Percentiles rank a stretch among this genome's conserved stretches.
phyloP scores from a whole-genome alignment of 2,329 filamentous ascomycete genomes.

The Endoconidiophora polonica region DNA sequence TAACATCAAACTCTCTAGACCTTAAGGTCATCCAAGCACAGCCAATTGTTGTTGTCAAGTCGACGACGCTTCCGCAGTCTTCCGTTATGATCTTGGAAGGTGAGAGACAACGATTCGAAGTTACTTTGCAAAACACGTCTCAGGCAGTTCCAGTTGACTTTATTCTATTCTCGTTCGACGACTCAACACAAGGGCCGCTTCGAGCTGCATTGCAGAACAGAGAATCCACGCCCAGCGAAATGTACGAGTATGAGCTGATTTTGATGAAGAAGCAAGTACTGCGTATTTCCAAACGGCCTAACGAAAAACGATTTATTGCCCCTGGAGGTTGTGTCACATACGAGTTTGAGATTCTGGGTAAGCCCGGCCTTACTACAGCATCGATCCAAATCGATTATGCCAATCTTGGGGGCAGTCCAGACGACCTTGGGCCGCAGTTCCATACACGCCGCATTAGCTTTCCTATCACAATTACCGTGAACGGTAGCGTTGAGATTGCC shows the following conservation, averaged over 20 bases:
- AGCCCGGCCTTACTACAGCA: conserved; percentile 65
- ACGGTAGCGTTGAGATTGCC: conserved; percentile 70
- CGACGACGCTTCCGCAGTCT: conserved; percentile 63
- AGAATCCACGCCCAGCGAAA: conserved; percentile 59
- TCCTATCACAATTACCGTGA: conserved; percentile 75
- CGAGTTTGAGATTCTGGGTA: conserved; percentile 71
- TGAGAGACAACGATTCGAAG: conserved; percentile 58
- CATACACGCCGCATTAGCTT: conserved; percentile 71
- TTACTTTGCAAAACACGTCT: conserved; percentile 69
- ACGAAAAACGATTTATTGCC: conserved; percentile 41
- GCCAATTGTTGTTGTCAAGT: conserved; percentile 59
- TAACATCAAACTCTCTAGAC: conserved; percentile 35
- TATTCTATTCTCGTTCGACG: conserved; percentile 73
- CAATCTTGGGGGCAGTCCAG: conserved; percentile 52
- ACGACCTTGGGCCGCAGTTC: conserved; percentile 54
- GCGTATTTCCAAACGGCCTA: conserved; percentile 33
- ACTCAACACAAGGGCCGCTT: conserved; percentile 66
- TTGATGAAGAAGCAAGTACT: conserved; percentile 58
- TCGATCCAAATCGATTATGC: conserved; percentile 77
- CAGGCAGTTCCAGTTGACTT: conserved; percentile 58
- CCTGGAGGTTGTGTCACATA: conserved; percentile 55
- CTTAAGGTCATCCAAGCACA: conserved; percentile 67
- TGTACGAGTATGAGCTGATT: conserved; percentile 75
- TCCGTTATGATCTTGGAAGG: conserved; percentile 88
- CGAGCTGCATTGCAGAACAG: conserved; percentile 60